Conservation (phyloP, 2,329 filamentous ascomycete genomes). For the Fusarium bactridioides region DNA sequence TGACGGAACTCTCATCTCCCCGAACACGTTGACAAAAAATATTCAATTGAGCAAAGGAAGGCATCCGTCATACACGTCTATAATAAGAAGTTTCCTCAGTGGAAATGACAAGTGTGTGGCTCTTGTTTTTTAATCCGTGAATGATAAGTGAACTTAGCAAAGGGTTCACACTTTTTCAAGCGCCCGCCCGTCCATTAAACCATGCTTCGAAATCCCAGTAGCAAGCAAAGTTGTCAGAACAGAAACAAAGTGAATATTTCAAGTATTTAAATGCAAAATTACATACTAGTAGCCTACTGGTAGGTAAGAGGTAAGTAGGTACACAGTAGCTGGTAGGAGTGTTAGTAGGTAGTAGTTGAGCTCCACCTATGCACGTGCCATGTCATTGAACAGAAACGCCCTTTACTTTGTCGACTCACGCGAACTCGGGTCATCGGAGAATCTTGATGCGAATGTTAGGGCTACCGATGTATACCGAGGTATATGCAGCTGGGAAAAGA, state of each 20-base stretch:
- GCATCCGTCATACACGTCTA: not conserved
- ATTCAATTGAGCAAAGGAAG: not conserved
- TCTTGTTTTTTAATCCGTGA: not conserved
- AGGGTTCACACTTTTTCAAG: not conserved
- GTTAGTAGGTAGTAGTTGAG: not conserved
- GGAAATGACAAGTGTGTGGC: not conserved
- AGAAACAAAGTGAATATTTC: not conserved
- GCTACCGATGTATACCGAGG: slow-evolving; percentile 29
- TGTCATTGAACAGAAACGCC: slow-evolving; percentile 1
- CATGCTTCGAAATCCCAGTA: not conserved
- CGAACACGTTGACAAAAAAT: not conserved
- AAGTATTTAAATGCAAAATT: not conserved
- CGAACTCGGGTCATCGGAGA: slow-evolving; percentile 1
- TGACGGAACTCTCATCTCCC: not conserved
- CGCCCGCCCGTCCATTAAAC: not conserved
- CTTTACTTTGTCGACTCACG: slow-evolving; percentile 25
- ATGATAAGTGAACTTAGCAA: not conserved
- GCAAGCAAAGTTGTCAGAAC: not conserved
- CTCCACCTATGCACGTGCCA: not conserved
- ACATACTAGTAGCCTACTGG: not conserved
- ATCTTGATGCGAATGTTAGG: slow-evolving; percentile 32
- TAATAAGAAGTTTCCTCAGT: not conserved
- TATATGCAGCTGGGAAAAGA: not conserved
- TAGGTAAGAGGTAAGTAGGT: too few species aligned
- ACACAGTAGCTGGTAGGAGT: too few species aligned